Conservation (phyloP, 768 basidiomycete genomes). For the Lentinula sp. region DNA sequence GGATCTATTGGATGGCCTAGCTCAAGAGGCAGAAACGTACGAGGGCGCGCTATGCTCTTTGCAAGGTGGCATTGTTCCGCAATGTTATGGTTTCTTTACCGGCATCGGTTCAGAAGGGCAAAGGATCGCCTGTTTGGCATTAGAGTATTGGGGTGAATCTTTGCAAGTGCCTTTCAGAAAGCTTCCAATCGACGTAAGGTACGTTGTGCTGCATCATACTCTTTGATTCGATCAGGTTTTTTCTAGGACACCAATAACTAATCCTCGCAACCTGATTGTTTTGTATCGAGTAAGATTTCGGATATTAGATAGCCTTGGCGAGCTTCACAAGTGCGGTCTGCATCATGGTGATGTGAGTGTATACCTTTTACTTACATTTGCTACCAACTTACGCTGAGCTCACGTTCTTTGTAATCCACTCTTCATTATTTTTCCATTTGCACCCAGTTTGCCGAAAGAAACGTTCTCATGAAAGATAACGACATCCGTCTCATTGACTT, state of each 20-base stretch:
- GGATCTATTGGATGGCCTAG: constrained; percentile 28
- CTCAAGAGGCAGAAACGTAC: constrained; percentile 28
- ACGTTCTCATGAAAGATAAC: constrained; percentile 26
- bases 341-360: constrained; percentile 25
- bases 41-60: constrained; percentile 21
- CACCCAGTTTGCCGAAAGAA: constrained; percentile 29
- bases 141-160: constrained; percentile 31
- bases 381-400: not conserved
- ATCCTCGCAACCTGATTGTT: not conserved
- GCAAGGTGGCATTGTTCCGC: constrained; percentile 27
- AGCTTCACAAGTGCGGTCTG: constrained; percentile 27
- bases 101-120: constrained; percentile 25
- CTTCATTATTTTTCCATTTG: not conserved
- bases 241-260: not conserved
- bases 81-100: constrained; percentile 27
- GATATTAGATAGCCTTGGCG: constrained; percentile 25
- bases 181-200: constrained; percentile 26
- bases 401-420: not conserved
- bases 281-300: constrained; percentile 18
- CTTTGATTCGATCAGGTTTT: not conserved
- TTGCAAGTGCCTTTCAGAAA: constrained; percentile 22
- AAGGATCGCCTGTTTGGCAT: constrained; percentile 28
- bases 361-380: not conserved
- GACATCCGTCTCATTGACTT: constrained; percentile 35
- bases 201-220: constrained; percentile 10